A percentile compares a stretch with the other conserved stretches of the same genome.
These are phyloP conservation scores for Stachybotrys echinatus DNA, from an alignment of 2,329 filamentous ascomycete species.

Conservation along the genomic window DNA sequence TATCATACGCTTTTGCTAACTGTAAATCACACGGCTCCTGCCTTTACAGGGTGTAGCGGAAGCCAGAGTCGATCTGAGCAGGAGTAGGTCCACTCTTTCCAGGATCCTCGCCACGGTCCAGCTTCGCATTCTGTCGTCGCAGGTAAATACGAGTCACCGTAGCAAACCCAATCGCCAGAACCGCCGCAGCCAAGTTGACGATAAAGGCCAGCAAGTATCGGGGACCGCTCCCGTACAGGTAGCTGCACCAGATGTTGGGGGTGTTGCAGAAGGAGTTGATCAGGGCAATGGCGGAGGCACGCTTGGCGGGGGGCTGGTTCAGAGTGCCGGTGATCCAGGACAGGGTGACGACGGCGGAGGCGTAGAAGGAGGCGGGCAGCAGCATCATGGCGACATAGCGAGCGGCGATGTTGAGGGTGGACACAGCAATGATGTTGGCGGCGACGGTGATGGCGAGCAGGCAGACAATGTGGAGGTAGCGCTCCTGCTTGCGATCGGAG, in stretches of 20 bases:
- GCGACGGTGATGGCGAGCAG: conserved; percentile 25
- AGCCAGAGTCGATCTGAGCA: conserved; percentile 18
- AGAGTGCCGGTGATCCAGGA: conserved; percentile 36
- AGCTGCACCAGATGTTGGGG: conserved; percentile 28
- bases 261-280: conserved; percentile 31
- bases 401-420: conserved; percentile 28
- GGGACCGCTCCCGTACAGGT: conserved; percentile 22
- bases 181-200: conserved; percentile 19
- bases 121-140: conserved; percentile 16
- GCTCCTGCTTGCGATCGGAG: conserved; percentile 29
- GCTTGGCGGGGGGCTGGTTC: conserved; percentile 33
- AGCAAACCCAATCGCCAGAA: conserved; percentile 19
- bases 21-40: not conserved
- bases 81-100: conserved; percentile 20
- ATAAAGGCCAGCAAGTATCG: conserved; percentile 14
- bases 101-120: conserved; percentile 16
- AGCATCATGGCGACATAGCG: conserved; percentile 38
- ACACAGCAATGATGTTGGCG: conserved; percentile 32
- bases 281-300: conserved; percentile 33
- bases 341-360: conserved; percentile 28
- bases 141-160: conserved; percentile 18
- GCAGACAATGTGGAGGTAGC: conserved; percentile 26
- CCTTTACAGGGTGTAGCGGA: conserved; percentile 12
- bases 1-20: not conserved
- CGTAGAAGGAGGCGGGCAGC: conserved; percentile 21